Base-by-base conservation (phyloP, 2,329 filamentous ascomycete genomes). In the Hymenoscyphus infarciens region DNA sequence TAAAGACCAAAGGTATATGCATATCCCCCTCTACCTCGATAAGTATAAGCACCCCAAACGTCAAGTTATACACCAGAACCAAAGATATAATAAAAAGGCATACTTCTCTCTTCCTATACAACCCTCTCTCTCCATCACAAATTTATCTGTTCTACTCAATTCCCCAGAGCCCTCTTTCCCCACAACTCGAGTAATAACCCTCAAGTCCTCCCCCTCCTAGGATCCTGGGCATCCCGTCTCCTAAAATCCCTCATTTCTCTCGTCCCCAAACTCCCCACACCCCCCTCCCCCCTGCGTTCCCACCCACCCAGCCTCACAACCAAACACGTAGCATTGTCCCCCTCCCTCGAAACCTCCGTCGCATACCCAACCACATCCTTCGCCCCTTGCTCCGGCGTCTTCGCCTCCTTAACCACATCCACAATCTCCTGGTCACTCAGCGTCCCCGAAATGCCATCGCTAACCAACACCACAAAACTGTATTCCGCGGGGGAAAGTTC, bases 341-440 rank as follows among this genome's bases (percentile, higher is more conserved):
- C 87, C 63, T 76, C 75, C 16, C 68, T 68, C 5, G 64, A 70
- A 3, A 97, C 90, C 77, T 98, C 95, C 0, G 91, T 95, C 0
- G 94, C 92, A 75, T 95, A 97, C 61, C 86, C 85, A 31, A 97
- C 91, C 7, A 99, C 85, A 65, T 88, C 86, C 63, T 82, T 83
- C 1, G 92, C 87, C 2, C 87, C 95, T 74, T 96, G 86, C 69
- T 97, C 94, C 0, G 95, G 95, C 0, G 94, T 98, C 72, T 83
- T 87, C 5, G 92, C 91, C 77, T 99, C 95, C 76, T 98, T 98
- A 71, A 98, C 83, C 35, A 98, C 87, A 74, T 99, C 95, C 33
- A 97, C 93, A 65, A 98, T 92, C 77, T 99, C 95, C 77, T 98
- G 94, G 73, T 99, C 95, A 61, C 83, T 86, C 25, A 98, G 80